These are phyloP conservation scores for Penicillium argentinense DNA, from an alignment of 495 filamentous ascomycete species.

Conservation along the genomic window DNA sequence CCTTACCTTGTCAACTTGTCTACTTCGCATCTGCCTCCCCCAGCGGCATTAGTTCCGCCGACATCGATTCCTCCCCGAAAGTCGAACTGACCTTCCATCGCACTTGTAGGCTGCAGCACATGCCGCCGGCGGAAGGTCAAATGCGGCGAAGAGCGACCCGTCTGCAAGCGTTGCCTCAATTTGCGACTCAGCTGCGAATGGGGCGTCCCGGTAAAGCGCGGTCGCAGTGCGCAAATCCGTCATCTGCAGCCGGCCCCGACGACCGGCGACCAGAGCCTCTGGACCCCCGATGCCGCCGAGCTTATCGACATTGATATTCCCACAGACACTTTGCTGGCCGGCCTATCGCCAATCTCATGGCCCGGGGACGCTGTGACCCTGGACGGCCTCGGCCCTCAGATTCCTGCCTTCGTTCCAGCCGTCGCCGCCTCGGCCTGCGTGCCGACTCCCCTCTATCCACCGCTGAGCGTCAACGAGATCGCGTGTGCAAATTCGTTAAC, in stretches of 20 bases:
- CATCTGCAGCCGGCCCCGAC: slow-evolving; percentile 31
- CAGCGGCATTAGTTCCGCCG: background rate
- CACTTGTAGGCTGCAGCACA: slow-evolving; percentile 48
- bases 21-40: slow-evolving; percentile 3
- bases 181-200: slow-evolving; percentile 38
- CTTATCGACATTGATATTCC: slow-evolving; percentile 8
- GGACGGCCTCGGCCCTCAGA: slow-evolving; percentile 3
- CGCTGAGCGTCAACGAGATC: slow-evolving; percentile 23
- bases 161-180: slow-evolving; percentile 46
- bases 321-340: slow-evolving; percentile 8
- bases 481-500: slow-evolving; percentile 39
- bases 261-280: slow-evolving; percentile 7
- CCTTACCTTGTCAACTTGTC: too few species aligned
- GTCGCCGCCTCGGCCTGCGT: slow-evolving; percentile 8
- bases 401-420: slow-evolving; percentile 11
- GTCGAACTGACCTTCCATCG: background rate
- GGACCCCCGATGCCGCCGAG: slow-evolving; percentile 11
- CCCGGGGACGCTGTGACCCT: slow-evolving; percentile 11
- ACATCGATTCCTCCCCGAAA: slow-evolving; percentile 9
- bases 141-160: slow-evolving; percentile 53
- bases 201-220: slow-evolving; percentile 36
- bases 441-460: slow-evolving; percentile 25
- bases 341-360: slow-evolving; percentile 23
- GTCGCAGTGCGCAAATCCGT: slow-evolving; percentile 28
- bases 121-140: slow-evolving; percentile 58